Percentiles rank a stretch among this genome's conserved stretches.
These are phyloP conservation scores for Fragaria vesca DNA, from an alignment of 306 rosid genomes.

Conservation along the genomic window DNA sequence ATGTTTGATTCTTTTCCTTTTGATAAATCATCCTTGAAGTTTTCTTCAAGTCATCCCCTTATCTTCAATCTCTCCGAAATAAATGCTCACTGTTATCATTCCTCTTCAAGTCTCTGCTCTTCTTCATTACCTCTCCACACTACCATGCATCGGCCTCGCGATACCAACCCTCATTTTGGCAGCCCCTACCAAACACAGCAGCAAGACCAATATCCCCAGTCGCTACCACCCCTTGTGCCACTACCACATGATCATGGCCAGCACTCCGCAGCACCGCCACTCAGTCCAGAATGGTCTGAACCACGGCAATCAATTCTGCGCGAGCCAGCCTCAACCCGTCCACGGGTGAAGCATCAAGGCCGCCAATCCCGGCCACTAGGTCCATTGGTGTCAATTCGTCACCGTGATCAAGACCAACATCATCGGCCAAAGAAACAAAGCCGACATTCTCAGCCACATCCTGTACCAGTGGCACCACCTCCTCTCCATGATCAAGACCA, in stretches of 20 bases:
- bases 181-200: constrained; percentile 30
- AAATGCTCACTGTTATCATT: constrained; percentile 17
- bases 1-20: constrained; percentile 73
- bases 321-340: neutral
- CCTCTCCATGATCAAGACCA: constrained; percentile 9
- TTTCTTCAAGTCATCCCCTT: constrained; percentile 69
- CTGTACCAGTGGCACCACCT: neutral
- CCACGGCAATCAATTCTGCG: neutral
- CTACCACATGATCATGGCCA: constrained; percentile 14
- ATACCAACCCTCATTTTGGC: constrained; percentile 72
- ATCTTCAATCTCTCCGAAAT: constrained; percentile 30
- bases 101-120: constrained; percentile 16
- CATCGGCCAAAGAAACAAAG: constrained; percentile 5
- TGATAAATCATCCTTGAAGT: constrained; percentile 74
- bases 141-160: constrained; percentile 46
- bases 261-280: neutral
- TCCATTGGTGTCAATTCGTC: neutral
- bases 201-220: constrained; percentile 1
- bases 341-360: neutral
- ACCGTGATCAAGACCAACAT: neutral
- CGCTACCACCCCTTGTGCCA: constrained; percentile 13
- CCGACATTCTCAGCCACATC: neutral
- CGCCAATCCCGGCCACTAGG: neutral
- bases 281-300: neutral
- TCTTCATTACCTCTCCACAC: constrained; percentile 17